phyloP scores from a whole-genome alignment of 2,329 filamentous ascomycete species.

The Huntiella omanensis region DNA sequence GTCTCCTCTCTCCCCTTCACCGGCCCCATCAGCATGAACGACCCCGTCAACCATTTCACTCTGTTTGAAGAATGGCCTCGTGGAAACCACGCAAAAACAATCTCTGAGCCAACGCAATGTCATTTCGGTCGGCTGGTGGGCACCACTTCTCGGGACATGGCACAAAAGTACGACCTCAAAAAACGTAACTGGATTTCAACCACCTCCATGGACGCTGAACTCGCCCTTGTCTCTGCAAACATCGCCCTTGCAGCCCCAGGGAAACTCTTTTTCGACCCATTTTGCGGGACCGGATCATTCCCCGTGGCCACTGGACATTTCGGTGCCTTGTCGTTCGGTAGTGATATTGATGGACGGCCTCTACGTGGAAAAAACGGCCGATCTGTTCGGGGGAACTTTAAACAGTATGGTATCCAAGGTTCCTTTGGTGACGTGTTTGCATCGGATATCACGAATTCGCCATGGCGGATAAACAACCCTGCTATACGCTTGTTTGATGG shows the following conservation, averaged over 20 bases:
- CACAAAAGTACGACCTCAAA: constrained; percentile 70
- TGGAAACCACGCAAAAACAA: constrained; percentile 34
- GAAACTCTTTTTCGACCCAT: constrained; percentile 83
- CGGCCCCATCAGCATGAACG: constrained; percentile 59
- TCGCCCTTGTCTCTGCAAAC: constrained; percentile 82
- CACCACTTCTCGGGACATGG: constrained; percentile 44
- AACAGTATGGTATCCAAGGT: constrained; percentile 54
- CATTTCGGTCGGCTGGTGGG: constrained; percentile 58
- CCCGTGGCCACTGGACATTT: constrained; percentile 80
- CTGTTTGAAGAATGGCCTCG: constrained; percentile 67
- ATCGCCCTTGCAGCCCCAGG: constrained; percentile 66
- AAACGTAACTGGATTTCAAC: constrained; percentile 87
- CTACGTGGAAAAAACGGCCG: constrained; percentile 52
- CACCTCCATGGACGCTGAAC: constrained; percentile 91
- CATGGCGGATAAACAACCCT: constrained; percentile 33
- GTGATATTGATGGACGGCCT: constrained; percentile 82
- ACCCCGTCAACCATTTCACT: constrained; percentile 55
- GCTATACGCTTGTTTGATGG: constrained; percentile 54
- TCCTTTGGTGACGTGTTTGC: constrained; percentile 62
- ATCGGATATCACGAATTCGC: constrained; percentile 75
- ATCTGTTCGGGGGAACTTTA: constrained; percentile 50
- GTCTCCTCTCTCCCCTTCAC: constrained; percentile 51
- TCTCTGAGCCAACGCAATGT: constrained; percentile 17
- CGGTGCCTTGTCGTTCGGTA: constrained; percentile 65
- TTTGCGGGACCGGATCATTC: constrained; percentile 89